Evolutionary conservation across 306 rosid genomes (phyloP), one percentile per base, ranked within the genome.

Genomic region (Pterocarpus santalinus): DNA sequence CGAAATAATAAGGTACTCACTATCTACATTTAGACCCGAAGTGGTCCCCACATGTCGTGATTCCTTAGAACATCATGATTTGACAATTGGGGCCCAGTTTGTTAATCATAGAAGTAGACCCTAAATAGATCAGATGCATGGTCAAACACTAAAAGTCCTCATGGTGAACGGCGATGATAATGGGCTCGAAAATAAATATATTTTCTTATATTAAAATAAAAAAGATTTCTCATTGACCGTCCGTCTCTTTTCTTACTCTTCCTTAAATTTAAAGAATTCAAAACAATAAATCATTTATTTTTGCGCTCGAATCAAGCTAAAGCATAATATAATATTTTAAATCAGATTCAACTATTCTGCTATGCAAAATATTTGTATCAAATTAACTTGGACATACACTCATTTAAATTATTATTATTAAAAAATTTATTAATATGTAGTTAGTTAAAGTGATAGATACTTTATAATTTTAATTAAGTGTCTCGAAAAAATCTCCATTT

Each of bases 41-140:
- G 38, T 57, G 78, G 78, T 7, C 78, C 77, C 66, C 56, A 22
- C 52, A 1, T 56, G 53, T 73, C 39, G 17, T 73, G 55, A 30
- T 43, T 73, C 55, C 12, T 28, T 39, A 8, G 38, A 28, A 56
- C 78, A 73, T 56, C 55, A 22, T 73, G 13, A 56, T 57, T 39
- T 57, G 65, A 73, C 53, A 7, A 55, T 3, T 38, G 53, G 66
- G 39, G 7, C 66, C 55, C 36, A 30, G 1, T 61, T 2, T 3
- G 4, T 10, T 5, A 61, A 30, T 61, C 66, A 61, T 61, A 32
- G 10, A 61, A 28, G 38, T 10, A 60, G 14, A 60, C 2, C 28
- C 14, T 10, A 60, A 30, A 8, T 12, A 11, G n/a, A 58, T 58
- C 64, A 8, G 35, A 11, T 61, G 39, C 39, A 60, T 61, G n/a